Evolutionary conservation across 164 flowering plant species (phyloP).

Genomic region (Stephania japonica): DNA sequence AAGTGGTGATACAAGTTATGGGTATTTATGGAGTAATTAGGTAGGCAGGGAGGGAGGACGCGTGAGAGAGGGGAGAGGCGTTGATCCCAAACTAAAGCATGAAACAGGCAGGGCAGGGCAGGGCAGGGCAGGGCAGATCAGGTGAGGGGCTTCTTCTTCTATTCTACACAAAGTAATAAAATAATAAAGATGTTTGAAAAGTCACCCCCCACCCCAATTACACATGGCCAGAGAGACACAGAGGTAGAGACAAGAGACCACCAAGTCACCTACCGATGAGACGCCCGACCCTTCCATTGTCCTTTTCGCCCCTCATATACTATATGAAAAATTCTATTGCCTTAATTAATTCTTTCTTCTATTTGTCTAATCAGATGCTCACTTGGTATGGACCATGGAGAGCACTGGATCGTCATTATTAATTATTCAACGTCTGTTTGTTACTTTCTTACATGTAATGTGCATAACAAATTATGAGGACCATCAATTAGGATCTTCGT

Average conservation of each 20-base stretch:
- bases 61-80: neutral
- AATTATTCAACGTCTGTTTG: neutral
- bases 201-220: no score
- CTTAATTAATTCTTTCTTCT: neutral
- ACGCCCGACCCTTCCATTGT: neutral
- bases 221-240: no score
- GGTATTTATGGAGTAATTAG: neutral
- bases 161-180: neutral
- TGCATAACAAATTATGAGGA: neutral
- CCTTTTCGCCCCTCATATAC: neutral
- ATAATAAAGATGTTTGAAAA: neutral
- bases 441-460: no score
- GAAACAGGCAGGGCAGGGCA: neutral
- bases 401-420: neutral
- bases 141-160: neutral
- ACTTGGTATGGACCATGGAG: neutral
- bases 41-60: no score
- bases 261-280: neutral
- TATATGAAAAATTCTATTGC: no score
- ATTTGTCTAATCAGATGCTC: neutral
- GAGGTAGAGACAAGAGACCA: neutral
- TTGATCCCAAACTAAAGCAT: slow-evolving; percentile 1
- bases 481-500: neutral
- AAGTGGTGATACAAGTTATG: neutral
- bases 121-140: neutral